Percentiles rank a stretch among this genome's conserved stretches.
Conservation (phyloP, 129 eudicot species). For the Flaveria trinervia region DNA sequence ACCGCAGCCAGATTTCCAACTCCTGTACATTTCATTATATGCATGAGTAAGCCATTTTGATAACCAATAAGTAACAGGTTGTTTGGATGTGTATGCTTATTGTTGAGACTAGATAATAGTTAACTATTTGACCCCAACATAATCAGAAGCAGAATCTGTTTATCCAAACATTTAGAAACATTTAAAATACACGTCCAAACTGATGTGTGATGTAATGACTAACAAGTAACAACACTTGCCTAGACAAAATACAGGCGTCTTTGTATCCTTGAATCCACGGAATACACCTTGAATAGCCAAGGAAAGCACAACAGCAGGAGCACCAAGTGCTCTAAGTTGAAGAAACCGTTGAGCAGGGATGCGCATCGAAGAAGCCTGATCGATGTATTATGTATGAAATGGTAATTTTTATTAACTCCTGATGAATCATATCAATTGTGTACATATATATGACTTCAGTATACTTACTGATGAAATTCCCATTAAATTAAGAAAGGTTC, state of each 20-base stretch:
- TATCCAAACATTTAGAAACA: not conserved
- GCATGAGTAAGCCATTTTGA: conserved; percentile 23
- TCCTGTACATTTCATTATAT: conserved; percentile 40
- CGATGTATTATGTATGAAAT: not conserved
- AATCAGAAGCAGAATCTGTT: not conserved
- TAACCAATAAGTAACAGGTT: not conserved
- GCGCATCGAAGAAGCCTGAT: conserved; percentile 64
- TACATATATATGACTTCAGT: conserved; percentile 3
- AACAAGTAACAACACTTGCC: conserved; percentile 39
- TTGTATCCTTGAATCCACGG: conserved; percentile 73
- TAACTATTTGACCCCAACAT: not conserved
- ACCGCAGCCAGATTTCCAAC: conserved; percentile 67
- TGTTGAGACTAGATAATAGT: not conserved
- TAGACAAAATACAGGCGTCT: conserved; percentile 62
- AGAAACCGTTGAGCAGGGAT: conserved; percentile 63
- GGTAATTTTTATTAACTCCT: not conserved
- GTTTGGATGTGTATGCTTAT: not conserved
- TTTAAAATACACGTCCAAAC: no score
- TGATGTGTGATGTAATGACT: not conserved
- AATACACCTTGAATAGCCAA: conserved; percentile 67
- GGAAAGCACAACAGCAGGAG: conserved; percentile 68
- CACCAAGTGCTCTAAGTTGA: conserved; percentile 69
- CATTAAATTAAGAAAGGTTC: conserved; percentile 59
- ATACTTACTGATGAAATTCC: conserved; percentile 62
- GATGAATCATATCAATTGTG: not conserved